These are phyloP conservation scores for Aspergillus caelatus DNA, from an alignment of 2,329 filamentous ascomycete species.

Conservation along the genomic window DNA sequence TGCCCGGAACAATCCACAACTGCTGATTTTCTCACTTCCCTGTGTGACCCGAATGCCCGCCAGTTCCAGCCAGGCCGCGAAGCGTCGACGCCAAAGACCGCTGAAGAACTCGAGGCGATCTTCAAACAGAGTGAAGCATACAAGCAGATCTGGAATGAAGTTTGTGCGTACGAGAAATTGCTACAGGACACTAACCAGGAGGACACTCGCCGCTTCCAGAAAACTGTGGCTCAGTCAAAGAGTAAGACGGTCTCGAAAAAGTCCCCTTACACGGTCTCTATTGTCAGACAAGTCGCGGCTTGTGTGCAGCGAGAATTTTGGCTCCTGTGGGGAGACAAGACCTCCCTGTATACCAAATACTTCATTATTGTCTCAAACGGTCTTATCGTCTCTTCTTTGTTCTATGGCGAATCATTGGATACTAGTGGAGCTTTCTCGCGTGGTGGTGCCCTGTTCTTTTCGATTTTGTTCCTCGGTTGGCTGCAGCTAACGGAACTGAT, in stretches of 20 bases:
- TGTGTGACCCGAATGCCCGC: constrained; percentile 74
- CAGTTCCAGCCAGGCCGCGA: constrained; percentile 68
- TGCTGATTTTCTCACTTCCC: constrained; percentile 74
- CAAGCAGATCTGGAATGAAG: constrained; percentile 61
- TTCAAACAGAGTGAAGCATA: constrained; percentile 68
- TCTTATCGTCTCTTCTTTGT: constrained; percentile 77
- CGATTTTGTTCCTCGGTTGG: constrained; percentile 68
- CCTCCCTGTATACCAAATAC: constrained; percentile 75
- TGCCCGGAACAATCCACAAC: constrained; percentile 66
- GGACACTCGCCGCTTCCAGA: constrained; percentile 67
- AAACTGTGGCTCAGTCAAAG: constrained; percentile 64
- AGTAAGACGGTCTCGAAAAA: constrained; percentile 69
- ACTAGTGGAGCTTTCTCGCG: constrained; percentile 66
- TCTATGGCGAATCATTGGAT: constrained; percentile 67
- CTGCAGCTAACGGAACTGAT: constrained; percentile 78
- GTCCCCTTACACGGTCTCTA: constrained; percentile 76
- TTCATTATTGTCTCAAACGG: constrained; percentile 76
- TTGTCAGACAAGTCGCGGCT: constrained; percentile 66
- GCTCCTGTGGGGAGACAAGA: constrained; percentile 75
- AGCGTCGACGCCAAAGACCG: constrained; percentile 67
- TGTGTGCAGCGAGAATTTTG: constrained; percentile 73
- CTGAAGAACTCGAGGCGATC: constrained; percentile 68
- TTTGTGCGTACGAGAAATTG: constrained; percentile 62
- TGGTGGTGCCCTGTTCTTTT: constrained; percentile 68
- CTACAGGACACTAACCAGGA: constrained; percentile 60